Percentiles rank a stretch among this genome's conserved stretches.
These are phyloP conservation scores for Yamadazyma laniorum DNA, from an alignment of 805 yeast species.

Conservation along the genomic window DNA sequence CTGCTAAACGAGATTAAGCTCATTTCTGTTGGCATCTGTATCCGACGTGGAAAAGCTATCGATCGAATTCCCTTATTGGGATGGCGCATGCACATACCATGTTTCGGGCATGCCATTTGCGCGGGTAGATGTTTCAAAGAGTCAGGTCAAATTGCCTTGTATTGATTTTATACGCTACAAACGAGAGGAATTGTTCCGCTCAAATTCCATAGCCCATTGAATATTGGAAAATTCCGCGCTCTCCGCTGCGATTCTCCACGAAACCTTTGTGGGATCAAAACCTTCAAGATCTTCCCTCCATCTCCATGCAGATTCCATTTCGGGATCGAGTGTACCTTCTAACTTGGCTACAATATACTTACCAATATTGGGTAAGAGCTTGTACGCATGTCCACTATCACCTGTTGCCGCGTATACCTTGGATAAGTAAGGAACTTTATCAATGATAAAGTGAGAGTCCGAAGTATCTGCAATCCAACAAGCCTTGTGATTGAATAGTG, in stretches of 20 bases:
- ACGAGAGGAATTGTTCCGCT: too few relatives aligned
- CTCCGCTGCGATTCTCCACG: slow-evolving; percentile 12
- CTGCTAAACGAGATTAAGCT: too few relatives aligned
- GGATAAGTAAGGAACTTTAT: slow-evolving; percentile 27
- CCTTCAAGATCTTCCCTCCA: slow-evolving; percentile 16
- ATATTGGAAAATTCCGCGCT: slow-evolving; percentile 10
- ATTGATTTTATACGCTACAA: too few relatives aligned
- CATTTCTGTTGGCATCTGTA: too few relatives aligned
- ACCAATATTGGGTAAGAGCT: slow-evolving; percentile 36
- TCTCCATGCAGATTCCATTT: slow-evolving; percentile 10
- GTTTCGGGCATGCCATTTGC: too few relatives aligned
- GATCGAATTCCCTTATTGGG: too few relatives aligned
- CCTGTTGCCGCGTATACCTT: slow-evolving; percentile 34
- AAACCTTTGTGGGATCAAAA: slow-evolving; percentile 12
- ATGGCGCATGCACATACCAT: too few relatives aligned
- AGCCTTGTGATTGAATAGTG: slow-evolving; percentile 15
- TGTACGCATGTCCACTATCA: slow-evolving; percentile 40
- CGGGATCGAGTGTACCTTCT: slow-evolving; percentile 8
- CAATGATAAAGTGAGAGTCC: slow-evolving; percentile 34
- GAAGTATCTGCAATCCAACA: slow-evolving; percentile 37
- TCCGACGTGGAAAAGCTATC: too few relatives aligned
- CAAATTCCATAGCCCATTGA: slow-evolving; percentile 8
- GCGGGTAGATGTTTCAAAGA: too few relatives aligned
- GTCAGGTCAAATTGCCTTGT: too few relatives aligned
- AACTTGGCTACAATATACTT: slow-evolving; percentile 14